These are phyloP conservation scores for Penicillium dipodomyicola DNA, from an alignment of 495 filamentous ascomycete species.

Conservation along the genomic window DNA sequence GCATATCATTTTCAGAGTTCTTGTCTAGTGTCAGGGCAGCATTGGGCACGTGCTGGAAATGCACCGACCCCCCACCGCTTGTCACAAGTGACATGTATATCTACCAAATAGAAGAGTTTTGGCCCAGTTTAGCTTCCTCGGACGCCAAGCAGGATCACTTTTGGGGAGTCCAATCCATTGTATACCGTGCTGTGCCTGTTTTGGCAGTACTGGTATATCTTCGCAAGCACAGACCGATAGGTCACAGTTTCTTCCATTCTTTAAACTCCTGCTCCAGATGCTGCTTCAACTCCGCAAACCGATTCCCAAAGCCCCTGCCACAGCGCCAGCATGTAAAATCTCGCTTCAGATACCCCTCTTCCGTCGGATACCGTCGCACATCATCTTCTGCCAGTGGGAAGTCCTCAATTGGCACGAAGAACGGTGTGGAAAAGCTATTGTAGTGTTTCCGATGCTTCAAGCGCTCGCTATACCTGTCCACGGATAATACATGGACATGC, in stretches of 20 bases:
- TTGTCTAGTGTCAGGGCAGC: conserved; percentile 2
- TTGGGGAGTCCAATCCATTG: conserved; percentile 11
- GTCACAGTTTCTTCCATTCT: conserved; percentile 70
- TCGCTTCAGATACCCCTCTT: conserved; percentile 54
- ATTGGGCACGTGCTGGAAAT: conserved; percentile 30
- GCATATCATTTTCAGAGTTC: background rate
- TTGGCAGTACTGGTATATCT: conserved; percentile 14
- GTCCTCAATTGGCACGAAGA: conserved; percentile 76
- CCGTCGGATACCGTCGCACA: conserved; percentile 51
- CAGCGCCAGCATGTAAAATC: conserved; percentile 87
- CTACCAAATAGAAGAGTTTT: conserved; percentile 19
- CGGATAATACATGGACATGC: conserved; percentile 82
- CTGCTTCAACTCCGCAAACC: conserved; percentile 68
- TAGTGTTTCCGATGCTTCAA: conserved; percentile 87
- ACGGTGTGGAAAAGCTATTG: conserved; percentile 84
- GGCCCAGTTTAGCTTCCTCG: conserved; percentile 8
- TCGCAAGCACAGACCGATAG: conserved; percentile 3
- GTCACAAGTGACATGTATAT: conserved; percentile 36
- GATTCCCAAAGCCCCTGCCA: conserved; percentile 66
- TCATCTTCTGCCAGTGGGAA: conserved; percentile 71
- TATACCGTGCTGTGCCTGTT: conserved; percentile 13
- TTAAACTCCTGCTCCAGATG: conserved; percentile 82
- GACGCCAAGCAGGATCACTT: conserved; percentile 7
- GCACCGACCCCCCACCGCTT: conserved; percentile 17
- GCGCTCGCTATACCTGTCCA: conserved; percentile 66